Evolutionary conservation across 495 filamentous ascomycete genomes (phyloP), one percentile per base, ranked within the genome.

Genomic region (Xeromyces bisporus): DNA sequence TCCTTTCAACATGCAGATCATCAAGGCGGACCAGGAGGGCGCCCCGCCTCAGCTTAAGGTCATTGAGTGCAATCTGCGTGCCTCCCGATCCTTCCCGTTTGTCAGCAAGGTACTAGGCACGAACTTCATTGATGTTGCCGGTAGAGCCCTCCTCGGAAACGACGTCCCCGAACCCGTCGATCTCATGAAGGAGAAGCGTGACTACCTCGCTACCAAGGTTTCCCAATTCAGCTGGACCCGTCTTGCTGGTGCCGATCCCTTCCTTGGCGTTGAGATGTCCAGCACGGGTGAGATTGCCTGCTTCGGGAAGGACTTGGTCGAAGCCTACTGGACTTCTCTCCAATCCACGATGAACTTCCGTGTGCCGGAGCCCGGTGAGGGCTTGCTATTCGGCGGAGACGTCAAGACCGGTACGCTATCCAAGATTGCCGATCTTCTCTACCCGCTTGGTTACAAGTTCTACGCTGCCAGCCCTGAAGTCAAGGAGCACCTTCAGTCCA

Each of bases 311-410:
- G 66, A 94, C 44, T 69, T 97, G 9, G 67, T 93, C 30, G 89
- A 97, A 55, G 91, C 89, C 18, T 97, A 97, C 69, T 96, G 89
- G 89, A 66, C 84, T 3, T 86, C 86, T 8, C 62, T 93, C 34
- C 89, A 97, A 60, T 86, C 84, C 14, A 89, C 83, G 39, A 97
- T 96, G 89, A 97, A 94, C 72, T 97, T 97, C 77, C 79, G 84
- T 35, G 64, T 93, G 33, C 89, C 89, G 10, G 74, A 87, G 53
- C 78, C 82, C 15, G 89, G 89, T 42, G 81, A 92, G 60, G 89
- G 89, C 53, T 70, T 97, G 36, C 72, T 97, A 18, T 82, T 96
- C 43, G 89, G 89, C 36, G 89, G 89, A 41, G 80, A 94, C 51
- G 63, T 73, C 17, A 50, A 46, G 20, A 67, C 69, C 41, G 55